A percentile compares a stretch with the other conserved stretches of the same genome.
Evolutionary conservation across 2,329 filamentous ascomycete species (phyloP).

Genomic region (Calonectria pseudoturangicola): DNA sequence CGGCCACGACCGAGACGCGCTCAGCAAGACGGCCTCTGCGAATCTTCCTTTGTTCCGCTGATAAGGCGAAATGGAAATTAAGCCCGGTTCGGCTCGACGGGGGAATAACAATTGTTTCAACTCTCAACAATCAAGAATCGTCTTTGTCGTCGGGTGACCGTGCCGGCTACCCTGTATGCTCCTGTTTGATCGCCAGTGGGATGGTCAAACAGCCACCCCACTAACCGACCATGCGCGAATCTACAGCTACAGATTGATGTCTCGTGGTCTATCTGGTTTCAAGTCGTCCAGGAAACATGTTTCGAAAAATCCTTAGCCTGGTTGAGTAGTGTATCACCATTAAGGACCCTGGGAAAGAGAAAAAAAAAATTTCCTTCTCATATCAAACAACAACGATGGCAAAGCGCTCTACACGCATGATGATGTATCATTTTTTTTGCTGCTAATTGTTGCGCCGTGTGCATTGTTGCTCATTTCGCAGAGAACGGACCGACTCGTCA

Average conservation of each 20-base stretch:
- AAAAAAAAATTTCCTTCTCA: too few relatives aligned
- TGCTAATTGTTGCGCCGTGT: neutral
- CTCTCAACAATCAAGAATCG: neutral
- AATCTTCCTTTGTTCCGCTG: neutral
- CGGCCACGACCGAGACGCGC: neutral
- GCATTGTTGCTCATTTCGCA: neutral
- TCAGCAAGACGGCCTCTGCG: neutral
- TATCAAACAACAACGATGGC: too few relatives aligned
- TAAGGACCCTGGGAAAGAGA: too few relatives aligned
- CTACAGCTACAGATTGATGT: neutral
- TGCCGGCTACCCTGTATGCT: neutral
- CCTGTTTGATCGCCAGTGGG: neutral
- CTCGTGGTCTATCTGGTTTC: constrained; percentile 2
- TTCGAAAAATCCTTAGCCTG: neutral
- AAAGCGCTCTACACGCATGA: too few relatives aligned
- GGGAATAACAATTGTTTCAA: neutral
- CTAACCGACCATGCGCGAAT: neutral
- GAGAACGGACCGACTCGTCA: neutral
- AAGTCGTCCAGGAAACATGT: constrained; percentile 1
- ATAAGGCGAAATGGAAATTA: neutral
- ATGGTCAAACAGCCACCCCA: constrained; percentile 1
- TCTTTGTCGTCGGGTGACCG: neutral
- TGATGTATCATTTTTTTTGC: neutral
- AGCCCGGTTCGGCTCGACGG: neutral
- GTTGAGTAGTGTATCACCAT: too few relatives aligned